Evolutionary conservation across 441 rosid genomes (phyloP).

Genomic region (Manihot esculenta): DNA sequence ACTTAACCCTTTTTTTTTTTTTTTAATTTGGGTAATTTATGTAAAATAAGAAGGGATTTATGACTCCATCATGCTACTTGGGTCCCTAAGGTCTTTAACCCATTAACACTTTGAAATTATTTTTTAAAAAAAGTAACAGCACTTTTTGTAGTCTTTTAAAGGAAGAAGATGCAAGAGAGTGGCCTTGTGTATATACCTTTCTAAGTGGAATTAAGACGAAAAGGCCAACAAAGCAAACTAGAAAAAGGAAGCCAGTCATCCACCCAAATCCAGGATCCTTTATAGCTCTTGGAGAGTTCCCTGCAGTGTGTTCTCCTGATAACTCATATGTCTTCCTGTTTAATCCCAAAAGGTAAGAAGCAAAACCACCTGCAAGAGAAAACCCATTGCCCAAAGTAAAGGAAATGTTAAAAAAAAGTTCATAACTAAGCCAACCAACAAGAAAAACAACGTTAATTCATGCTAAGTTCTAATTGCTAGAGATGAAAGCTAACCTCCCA

Average conservation of each 20-base stretch:
- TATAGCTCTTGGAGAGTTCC: conserved; percentile 57
- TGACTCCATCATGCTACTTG: too few species aligned
- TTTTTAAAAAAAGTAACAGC: background rate
- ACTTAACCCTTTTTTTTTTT: background rate
- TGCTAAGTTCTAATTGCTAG: too few species aligned
- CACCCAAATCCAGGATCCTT: conserved; percentile 90
- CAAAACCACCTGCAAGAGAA: conserved; percentile 82
- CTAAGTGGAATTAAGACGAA: conserved; percentile 86
- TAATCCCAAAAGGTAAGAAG: conserved; percentile 81
- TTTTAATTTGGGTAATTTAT: background rate
- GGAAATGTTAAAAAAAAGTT: too few species aligned
- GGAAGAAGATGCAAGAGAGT: too few species aligned
- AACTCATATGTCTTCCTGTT: conserved; percentile 68
- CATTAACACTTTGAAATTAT: background rate
- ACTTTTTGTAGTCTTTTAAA: background rate
- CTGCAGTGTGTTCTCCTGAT: conserved; percentile 58
- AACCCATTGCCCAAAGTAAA: background rate
- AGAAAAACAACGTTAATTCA: too few species aligned
- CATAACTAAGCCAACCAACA: too few species aligned
- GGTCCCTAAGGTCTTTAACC: too few species aligned
- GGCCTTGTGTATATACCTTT: conserved; percentile 42
- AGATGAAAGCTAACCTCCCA: conserved; percentile 53
- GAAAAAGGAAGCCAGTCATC: conserved; percentile 82
- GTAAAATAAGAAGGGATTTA: background rate
- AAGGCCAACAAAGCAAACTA: conserved; percentile 81